These are phyloP conservation scores for Rutstroemia sp. DNA, from an alignment of 2,329 filamentous ascomycete genomes.

Conservation along the genomic window DNA sequence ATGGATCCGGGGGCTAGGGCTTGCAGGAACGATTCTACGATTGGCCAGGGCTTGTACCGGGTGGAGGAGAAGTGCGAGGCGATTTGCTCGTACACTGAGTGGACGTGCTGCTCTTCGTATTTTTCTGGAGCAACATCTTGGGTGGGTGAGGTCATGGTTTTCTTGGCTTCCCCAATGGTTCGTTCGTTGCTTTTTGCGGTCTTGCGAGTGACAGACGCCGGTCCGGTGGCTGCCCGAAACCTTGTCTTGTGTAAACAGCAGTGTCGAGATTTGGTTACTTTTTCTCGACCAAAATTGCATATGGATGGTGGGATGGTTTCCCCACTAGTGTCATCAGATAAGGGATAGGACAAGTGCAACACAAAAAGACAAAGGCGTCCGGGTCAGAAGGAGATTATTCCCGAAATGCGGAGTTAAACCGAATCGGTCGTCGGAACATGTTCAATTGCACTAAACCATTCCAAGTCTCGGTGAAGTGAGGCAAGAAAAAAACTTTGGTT, in stretches of 20 bases:
- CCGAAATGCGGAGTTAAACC: not conserved
- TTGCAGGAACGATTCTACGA: conserved; percentile 72
- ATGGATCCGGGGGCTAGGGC: conserved; percentile 61
- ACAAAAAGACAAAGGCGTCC: no score
- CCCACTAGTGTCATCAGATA: not conserved
- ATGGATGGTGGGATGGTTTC: not conserved
- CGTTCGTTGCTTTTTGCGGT: no score
- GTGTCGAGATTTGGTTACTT: no score
- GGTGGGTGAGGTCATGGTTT: conserved; percentile 1
- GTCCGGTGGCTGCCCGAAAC: not conserved
- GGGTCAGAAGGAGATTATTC: no score
- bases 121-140: conserved; percentile 30
- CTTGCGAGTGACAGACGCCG: not conserved
- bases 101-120: conserved; percentile 85
- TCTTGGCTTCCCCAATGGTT: not conserved
- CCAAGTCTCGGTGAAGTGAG: not conserved
- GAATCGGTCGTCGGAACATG: not conserved
- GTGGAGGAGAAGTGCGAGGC: conserved; percentile 79
- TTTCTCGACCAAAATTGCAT: no score
- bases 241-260: no score
- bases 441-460: not conserved
- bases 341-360: not conserved
- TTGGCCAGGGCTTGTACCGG: conserved; percentile 81
- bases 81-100: conserved; percentile 84
- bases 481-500: not conserved